Evolutionary conservation across 2,329 filamentous ascomycete species (phyloP).

Genomic region (Penicillium sp.): DNA sequence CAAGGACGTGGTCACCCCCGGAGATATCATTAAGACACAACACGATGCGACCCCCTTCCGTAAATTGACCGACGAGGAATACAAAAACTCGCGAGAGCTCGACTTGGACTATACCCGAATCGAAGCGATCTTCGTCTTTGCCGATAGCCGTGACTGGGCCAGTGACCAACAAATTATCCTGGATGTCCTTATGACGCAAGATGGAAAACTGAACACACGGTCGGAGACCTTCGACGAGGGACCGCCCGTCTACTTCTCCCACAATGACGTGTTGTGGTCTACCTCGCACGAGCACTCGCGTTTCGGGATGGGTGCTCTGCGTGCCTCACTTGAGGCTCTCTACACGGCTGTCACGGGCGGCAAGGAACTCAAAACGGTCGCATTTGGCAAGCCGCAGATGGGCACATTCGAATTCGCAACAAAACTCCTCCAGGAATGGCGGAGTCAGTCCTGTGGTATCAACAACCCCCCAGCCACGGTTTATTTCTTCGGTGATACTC

Average conservation of each 20-base stretch:
- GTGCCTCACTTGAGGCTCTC: slow-evolving; percentile 83
- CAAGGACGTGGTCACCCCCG: slow-evolving; percentile 86
- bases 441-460: slow-evolving; percentile 77
- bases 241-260: slow-evolving; percentile 87
- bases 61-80: no score
- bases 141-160: no score
- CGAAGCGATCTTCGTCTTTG: no score
- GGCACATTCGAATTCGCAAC: no score
- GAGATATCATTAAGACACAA: slow-evolving; percentile 93
- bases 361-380: slow-evolving; percentile 75
- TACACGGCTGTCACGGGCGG: slow-evolving; percentile 75
- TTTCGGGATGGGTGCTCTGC: slow-evolving; percentile 88
- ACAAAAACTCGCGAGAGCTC: slow-evolving; percentile 63
- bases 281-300: slow-evolving; percentile 86
- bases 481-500: slow-evolving; percentile 94
- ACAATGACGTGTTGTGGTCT: slow-evolving; percentile 92
- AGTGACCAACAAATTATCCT: no score
- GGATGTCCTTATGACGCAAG: no score
- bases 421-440: slow-evolving; percentile 85
- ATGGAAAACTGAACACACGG: no score
- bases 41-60: slow-evolving; percentile 86
- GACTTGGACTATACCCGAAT: slow-evolving; percentile 67
- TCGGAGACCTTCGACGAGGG: no score
- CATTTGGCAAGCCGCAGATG: slow-evolving; percentile 91
- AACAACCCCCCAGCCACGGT: slow-evolving; percentile 77